phyloP scores from a whole-genome alignment of 176 grass and related monocot species.

The Oryza punctata region DNA sequence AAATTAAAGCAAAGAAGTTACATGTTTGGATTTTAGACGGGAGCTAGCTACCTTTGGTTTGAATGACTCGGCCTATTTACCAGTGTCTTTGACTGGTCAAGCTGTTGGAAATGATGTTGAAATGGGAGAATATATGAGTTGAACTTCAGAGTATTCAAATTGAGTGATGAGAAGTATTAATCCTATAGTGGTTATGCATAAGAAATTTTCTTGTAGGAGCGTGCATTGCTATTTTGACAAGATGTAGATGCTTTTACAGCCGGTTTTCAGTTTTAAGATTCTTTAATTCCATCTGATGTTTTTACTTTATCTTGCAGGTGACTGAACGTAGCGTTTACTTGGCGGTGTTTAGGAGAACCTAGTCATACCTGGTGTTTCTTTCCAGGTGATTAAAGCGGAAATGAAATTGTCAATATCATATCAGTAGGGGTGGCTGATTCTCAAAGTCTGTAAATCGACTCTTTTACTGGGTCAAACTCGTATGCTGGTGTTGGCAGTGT shows the following conservation, averaged over 20 bases:
- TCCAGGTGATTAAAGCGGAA: slow-evolving; percentile 6
- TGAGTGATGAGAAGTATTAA: too few species aligned
- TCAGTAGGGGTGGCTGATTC: slow-evolving; percentile 20
- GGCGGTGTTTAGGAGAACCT: slow-evolving; percentile 16
- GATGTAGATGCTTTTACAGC: not conserved
- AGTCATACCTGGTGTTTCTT: not conserved
- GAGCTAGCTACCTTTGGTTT: too few species aligned
- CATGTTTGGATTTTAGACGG: too few species aligned
- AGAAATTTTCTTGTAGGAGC: not conserved
- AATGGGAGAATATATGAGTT: too few species aligned
- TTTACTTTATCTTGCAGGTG: slow-evolving; percentile 29
- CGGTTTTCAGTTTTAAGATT: not conserved
- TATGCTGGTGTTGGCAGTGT: not conserved
- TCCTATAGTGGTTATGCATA: too few species aligned
- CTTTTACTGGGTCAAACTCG: slow-evolving; percentile 11
- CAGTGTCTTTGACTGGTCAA: too few species aligned
- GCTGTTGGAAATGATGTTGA: too few species aligned
- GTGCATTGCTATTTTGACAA: not conserved
- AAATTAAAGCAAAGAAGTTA: too few species aligned
- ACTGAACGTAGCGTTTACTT: not conserved
- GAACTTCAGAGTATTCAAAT: too few species aligned
- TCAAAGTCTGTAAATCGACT: slow-evolving; percentile 37
- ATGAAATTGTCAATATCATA: slow-evolving; percentile 35
- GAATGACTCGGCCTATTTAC: too few species aligned
- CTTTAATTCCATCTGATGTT: slow-evolving; percentile 22